Base-by-base conservation (phyloP, 2,329 filamentous ascomycete species). In the Aquanectria penicillioides region DNA sequence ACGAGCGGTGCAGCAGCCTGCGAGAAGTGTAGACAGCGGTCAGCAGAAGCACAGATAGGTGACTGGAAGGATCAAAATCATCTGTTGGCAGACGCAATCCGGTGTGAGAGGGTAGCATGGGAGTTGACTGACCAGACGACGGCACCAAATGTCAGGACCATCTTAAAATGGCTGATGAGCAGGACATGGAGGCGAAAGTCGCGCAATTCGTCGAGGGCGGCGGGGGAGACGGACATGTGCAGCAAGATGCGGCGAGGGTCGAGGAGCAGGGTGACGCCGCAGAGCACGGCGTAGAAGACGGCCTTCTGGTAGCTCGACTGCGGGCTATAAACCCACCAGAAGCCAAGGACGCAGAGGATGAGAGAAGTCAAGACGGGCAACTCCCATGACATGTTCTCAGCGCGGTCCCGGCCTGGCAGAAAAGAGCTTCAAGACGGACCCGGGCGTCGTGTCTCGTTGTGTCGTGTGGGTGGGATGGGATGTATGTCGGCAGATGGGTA, bases 1-100 rank as follows among this genome's bases (percentile, higher is more conserved):
- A 93, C 61, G 93, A 92, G 73, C 95, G 89, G 74, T 92, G 90
- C 59, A 93, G 83, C 61, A 97, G 85, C 93, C 92, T 95, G 29
- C 7, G 51, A 28, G 31, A 25, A 38, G 46, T 25, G 50, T 44
- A 31, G 36, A 28, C 40, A 44, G 26, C 28, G 54, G 50, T 69
- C 47, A 68, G 64, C 57, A 41, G n/a, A 23, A 50, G 51, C 38
- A n/a, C n/a, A n/a, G n/a, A n/a, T n/a, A n/a, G n/a, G n/a, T n/a
- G n/a, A n/a, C n/a, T n/a, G n/a, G n/a, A n/a, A n/a, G n/a, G n/a
- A n/a, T n/a, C n/a, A n/a, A n/a, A n/a, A n/a, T n/a, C n/a, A n/a
- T n/a, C n/a, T n/a, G n/a, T n/a, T n/a, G n/a, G n/a, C n/a, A 22
- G 36, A 36, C 29, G 34, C 43, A 41, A 46, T 44, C 23, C 37